A percentile compares a stretch with the other conserved stretches of the same genome.
Conservation (phyloP, 768 basidiomycete species). For the Porphyrellus cyaneotinctus region DNA sequence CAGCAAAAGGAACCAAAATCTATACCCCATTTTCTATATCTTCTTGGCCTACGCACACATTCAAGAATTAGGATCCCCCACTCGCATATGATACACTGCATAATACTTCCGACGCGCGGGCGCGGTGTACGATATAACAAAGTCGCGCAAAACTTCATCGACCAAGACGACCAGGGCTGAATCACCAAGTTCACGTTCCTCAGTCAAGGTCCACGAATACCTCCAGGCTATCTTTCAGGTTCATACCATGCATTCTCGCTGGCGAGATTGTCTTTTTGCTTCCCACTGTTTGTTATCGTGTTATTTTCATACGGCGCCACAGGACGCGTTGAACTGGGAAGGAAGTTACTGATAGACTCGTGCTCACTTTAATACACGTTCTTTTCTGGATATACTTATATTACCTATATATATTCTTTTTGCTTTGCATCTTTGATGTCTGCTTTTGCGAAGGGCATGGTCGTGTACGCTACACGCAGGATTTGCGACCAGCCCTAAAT, state of each 20-base stretch:
- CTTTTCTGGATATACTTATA: conserved; percentile 11
- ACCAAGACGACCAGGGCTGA: background rate
- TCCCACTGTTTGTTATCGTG: background rate
- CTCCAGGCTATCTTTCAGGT: background rate
- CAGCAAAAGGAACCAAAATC: background rate
- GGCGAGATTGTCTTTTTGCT: background rate
- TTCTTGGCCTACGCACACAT: background rate
- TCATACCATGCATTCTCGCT: conserved; percentile 4
- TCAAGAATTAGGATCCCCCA: background rate
- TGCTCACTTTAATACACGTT: conserved; percentile 23
- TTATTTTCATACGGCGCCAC: background rate
- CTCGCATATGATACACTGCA: background rate
- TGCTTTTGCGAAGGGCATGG: background rate
- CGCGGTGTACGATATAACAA: conserved; percentile 23
- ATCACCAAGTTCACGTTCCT: background rate
- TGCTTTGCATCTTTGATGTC: background rate
- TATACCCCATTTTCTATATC: background rate
- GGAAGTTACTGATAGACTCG: conserved; percentile 7
- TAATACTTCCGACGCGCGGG: conserved; percentile 9
- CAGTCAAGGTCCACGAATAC: background rate
- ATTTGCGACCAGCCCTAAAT: conserved; percentile 22
- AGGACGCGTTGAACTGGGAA: background rate
- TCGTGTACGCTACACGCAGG: no score
- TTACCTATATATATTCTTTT: background rate
- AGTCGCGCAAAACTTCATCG: background rate